phyloP scores from a whole-genome alignment of 441 rosid species.

The Pelargonium australe region DNA sequence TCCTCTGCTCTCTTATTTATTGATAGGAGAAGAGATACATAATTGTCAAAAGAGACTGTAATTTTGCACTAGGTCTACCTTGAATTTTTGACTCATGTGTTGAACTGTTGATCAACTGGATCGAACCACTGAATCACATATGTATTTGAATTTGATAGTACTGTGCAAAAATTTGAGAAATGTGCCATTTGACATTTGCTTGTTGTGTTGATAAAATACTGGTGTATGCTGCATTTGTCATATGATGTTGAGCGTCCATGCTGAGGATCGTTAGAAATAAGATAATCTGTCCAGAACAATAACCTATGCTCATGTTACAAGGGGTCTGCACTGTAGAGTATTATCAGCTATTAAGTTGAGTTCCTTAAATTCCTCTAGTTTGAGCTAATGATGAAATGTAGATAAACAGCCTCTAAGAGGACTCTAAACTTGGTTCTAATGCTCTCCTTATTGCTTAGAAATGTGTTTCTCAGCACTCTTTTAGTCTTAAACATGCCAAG shows the following conservation, averaged over 20 bases:
- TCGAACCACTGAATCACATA: neutral
- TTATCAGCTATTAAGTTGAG: neutral
- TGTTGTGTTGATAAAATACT: neutral
- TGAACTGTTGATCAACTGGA: too few relatives aligned
- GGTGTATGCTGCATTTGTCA: neutral
- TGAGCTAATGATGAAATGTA: neutral
- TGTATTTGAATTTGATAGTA: neutral
- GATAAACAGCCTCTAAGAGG: neutral
- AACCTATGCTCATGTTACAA: neutral
- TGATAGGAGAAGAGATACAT: too few relatives aligned
- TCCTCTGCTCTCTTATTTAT: neutral
- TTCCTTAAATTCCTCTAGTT: neutral
- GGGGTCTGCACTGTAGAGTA: neutral
- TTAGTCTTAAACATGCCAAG: too few relatives aligned
- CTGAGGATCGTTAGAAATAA: neutral
- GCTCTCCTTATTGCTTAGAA: neutral
- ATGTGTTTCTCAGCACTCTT: neutral
- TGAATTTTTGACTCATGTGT: too few relatives aligned
- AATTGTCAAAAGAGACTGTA: too few relatives aligned
- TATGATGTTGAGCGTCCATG: neutral
- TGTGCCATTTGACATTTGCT: neutral
- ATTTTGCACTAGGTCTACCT: too few relatives aligned
- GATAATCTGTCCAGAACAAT: neutral
- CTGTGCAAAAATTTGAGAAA: neutral
- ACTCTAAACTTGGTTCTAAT: neutral